phyloP scores from a whole-genome alignment of 768 basidiomycete species.

The Tricholoma terreum region DNA sequence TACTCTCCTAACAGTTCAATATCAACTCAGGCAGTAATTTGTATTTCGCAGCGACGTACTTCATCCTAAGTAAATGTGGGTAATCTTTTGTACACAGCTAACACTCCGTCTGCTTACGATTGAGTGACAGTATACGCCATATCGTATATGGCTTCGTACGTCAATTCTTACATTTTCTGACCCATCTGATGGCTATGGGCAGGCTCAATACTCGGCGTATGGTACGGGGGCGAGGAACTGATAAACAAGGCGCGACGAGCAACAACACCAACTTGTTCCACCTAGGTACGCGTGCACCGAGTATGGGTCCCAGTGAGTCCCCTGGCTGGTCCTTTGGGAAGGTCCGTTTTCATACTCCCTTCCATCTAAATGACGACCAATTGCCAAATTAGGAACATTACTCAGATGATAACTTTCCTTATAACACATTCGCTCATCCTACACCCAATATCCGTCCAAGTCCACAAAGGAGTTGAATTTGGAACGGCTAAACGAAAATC shows the following conservation, averaged over 20 bases:
- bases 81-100: not conserved
- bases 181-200: not conserved
- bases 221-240: slow-evolving; percentile 54
- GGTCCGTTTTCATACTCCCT: slow-evolving; percentile 1
- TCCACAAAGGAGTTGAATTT: no score
- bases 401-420: slow-evolving; percentile 18
- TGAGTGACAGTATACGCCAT: slow-evolving; percentile 52
- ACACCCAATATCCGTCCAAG: not conserved
- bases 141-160: slow-evolving; percentile 63
- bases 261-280: slow-evolving; percentile 52
- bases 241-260: slow-evolving; percentile 35
- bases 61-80: slow-evolving; percentile 65
- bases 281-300: slow-evolving; percentile 44
- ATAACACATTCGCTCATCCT: slow-evolving; percentile 18
- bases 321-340: slow-evolving; percentile 34
- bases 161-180: not conserved
- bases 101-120: not conserved
- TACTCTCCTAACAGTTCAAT: slow-evolving; percentile 44
- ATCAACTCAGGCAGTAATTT: slow-evolving; percentile 51
- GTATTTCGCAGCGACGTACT: slow-evolving; percentile 59
- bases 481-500: not conserved
- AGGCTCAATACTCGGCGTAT: slow-evolving; percentile 61
- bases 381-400: slow-evolving; percentile 5
- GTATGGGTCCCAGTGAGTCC: slow-evolving; percentile 28
- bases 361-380: not conserved